Base-by-base conservation (phyloP, 139 green algal genomes). In the Chlamydomonas sphaeroides region DNA sequence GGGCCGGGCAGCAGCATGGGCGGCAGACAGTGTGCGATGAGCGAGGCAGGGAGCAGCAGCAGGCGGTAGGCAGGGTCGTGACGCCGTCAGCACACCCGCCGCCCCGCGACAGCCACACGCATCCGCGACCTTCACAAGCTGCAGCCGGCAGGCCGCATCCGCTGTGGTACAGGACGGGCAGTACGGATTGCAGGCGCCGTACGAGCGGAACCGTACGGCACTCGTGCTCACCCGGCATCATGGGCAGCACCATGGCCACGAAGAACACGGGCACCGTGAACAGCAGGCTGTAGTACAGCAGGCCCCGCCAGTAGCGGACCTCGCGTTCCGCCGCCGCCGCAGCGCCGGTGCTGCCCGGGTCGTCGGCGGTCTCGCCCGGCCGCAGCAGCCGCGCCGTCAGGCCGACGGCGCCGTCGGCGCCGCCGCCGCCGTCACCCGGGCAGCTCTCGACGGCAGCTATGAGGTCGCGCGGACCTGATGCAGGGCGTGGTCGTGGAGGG, bases 191-290 rank as follows among this genome's bases (percentile, higher is more conserved):
- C n/a, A n/a, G n/a, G n/a, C n/a, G n/a, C n/a, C n/a, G n/a, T n/a
- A n/a, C n/a, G n/a, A n/a, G n/a, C n/a, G n/a, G n/a, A n/a, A n/a
- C n/a, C n/a, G n/a, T n/a, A n/a, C n/a, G n/a, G n/a, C n/a, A n/a
- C 53, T 30, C 25, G 10, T 39, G 39, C 67, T 56, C 59, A 94
- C 79, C 82, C 0, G 91, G 90, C 7, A 96, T 66, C 77, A 94
- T 91, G 18, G 93, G 92, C 56, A 96, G 86, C 32, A 98, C 89
- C 95, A 98, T 98, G 41, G 94, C 90, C 39, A 98, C 65, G 48
- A 99, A 72, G 74, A 98, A 96, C 17, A 99, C 88, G 5, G 96
- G 97, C 23, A 97, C 59, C 0, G 96, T 98, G 84, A 98, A 95
- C 30, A 86, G 32, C 10, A 92, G 65, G 45, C 85, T 86, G 30